Evolutionary conservation across 768 basidiomycete species (phyloP), one percentile per base, ranked within the genome.

Genomic region (Phanerochaete carnosa): DNA sequence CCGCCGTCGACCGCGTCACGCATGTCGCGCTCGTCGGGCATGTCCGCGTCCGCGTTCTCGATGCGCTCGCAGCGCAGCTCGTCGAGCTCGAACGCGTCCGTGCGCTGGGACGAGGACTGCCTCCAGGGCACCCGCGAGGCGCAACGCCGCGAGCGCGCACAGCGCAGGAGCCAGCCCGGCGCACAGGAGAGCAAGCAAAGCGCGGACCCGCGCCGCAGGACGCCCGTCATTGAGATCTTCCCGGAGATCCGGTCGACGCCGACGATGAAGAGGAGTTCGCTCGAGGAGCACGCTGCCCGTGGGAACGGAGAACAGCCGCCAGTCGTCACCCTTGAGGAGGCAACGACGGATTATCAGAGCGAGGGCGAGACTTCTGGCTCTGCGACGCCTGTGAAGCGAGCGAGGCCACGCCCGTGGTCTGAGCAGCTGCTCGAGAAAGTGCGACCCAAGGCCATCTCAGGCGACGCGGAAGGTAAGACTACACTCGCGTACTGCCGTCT

Each of bases 171-270:
- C 60, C 62, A 43, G 54, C 58, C 19, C 45, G 43, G 56, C 37
- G 66, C 66, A 63, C 66, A 63, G 66, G 74, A 80, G 68, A 83
- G 80, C 58, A 75, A 77, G 53, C 73, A 76, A 45, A 77, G 73
- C 3, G 74, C 74, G 7, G 88, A 88, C 62, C 82, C 78, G 23
- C 75, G 83, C 64, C 78, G 75, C 65, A 74, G 87, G 61, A 83
- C 80, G 8, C 76, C 84, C 0, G 67, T 91, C 30, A 73, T 75
- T 11, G 82, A 85, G 32, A 76, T 92, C 45, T 91, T 91, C 74
- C 83, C 85, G 0, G 80, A 80, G 58, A 52, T 57, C 19, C 64
- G 65, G 26, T 49, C 30, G 8, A 43, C 13, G 11, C 30, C 57
- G 0, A 62, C 64, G n/a, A 35, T 22, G 33, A 25, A 39, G 53